A percentile compares a stretch with the other conserved stretches of the same genome.
Conservation (phyloP, 805 yeast species). For the Teunomyces tritomae region DNA sequence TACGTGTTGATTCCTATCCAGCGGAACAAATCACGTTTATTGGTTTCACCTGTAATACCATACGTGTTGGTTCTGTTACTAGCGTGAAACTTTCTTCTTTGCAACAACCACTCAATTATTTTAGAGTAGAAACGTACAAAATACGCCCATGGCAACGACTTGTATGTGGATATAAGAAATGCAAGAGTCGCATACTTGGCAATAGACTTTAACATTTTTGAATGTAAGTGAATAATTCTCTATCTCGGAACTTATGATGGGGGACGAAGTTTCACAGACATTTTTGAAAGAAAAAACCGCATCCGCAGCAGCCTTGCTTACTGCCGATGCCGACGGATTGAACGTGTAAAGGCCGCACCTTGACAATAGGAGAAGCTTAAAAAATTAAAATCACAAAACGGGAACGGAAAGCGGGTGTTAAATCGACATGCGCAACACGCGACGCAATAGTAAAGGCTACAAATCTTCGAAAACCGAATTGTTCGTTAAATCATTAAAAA, state of each 20-base stretch:
- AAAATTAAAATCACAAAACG: not conserved
- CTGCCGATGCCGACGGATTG: conserved; percentile 2
- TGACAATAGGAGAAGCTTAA: not conserved
- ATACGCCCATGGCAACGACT: conserved; percentile 70
- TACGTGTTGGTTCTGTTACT: conserved; percentile 29
- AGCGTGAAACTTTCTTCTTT: conserved; percentile 20
- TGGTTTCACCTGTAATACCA: conserved; percentile 24
- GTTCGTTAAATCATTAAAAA: conserved; percentile 2
- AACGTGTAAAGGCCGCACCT: not conserved
- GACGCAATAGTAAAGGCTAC: not conserved
- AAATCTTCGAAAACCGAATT: not conserved
- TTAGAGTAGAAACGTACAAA: conserved; percentile 57
- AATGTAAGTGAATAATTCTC: not conserved
- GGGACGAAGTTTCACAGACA: not conserved
- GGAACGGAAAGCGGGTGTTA: not conserved
- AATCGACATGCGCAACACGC: not conserved
- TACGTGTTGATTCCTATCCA: conserved; percentile 46
- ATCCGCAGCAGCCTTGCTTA: not conserved
- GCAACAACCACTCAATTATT: conserved; percentile 41
- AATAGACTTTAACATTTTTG: conserved; percentile 1
- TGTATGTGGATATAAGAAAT: conserved; percentile 46
- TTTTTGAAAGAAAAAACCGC: not conserved
- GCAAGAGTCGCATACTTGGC: conserved; percentile 7
- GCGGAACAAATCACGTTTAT: conserved; percentile 36
- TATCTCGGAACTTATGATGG: not conserved